Evolutionary conservation across 139 green algal genomes (phyloP).

Genomic region (Closterium sp.): DNA sequence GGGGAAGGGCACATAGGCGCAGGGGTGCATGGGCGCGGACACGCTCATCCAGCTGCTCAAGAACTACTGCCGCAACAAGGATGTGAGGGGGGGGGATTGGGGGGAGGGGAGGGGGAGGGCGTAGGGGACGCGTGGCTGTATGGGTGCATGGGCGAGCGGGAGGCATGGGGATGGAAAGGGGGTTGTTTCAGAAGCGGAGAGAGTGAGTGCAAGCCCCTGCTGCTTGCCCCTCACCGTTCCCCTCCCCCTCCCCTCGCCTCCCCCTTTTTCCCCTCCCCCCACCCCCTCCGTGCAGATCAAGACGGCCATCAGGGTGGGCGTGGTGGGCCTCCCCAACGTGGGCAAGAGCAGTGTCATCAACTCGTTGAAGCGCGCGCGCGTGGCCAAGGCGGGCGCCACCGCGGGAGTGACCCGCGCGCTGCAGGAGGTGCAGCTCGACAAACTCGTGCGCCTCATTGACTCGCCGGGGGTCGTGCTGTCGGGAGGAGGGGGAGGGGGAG

Average conservation of each 20-base stretch:
- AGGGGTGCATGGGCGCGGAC: constrained; percentile 77
- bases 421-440: constrained; percentile 95
- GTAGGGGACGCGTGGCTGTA: neutral
- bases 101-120: too few species aligned
- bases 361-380: constrained; percentile 82
- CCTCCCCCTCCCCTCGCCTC: neutral
- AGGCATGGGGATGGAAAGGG: neutral
- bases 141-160: neutral
- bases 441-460: constrained; percentile 88
- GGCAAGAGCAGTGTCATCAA: constrained; percentile 98
- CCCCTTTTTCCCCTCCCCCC: neutral
- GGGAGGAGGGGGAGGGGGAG: constrained; percentile 27
- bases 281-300: constrained; percentile 65
- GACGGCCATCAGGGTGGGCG: constrained; percentile 91
- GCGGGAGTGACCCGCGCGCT: constrained; percentile 52
- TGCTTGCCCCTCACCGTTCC: neutral
- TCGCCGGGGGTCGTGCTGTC: constrained; percentile 83
- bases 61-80: constrained; percentile 87
- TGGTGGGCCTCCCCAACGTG: constrained; percentile 97
- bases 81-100: constrained; percentile 24
- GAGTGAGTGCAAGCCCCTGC: too few species aligned
- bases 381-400: constrained; percentile 69
- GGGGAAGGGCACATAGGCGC: too few species aligned
- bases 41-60: constrained; percentile 97
- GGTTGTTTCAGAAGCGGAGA: neutral